Percentiles rank a stretch among this genome's conserved stretches.
These are phyloP conservation scores for Calonectria leucothoes DNA, from an alignment of 2,329 filamentous ascomycete species.

Conservation along the genomic window DNA sequence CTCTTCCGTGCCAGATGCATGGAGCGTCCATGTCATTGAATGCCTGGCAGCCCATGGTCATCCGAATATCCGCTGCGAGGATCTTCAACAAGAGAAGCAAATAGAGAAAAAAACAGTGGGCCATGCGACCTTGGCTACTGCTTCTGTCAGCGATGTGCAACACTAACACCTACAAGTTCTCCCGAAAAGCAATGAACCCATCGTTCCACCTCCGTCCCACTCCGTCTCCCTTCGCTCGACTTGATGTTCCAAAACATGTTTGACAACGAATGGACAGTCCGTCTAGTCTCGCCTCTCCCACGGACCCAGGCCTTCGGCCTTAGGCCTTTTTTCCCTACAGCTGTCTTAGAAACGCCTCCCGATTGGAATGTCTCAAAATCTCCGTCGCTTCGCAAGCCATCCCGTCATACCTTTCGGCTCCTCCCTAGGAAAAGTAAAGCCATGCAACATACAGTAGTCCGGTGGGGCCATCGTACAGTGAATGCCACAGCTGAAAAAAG, in stretches of 20 bases:
- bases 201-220: background rate
- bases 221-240: background rate
- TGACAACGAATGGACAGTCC: background rate
- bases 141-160: background rate
- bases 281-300: background rate
- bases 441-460: background rate
- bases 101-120: background rate
- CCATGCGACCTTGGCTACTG: background rate
- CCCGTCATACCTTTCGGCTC: background rate
- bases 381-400: conserved; percentile 7
- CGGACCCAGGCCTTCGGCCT: background rate
- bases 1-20: background rate
- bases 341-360: background rate
- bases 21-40: background rate
- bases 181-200: background rate
- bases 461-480: background rate
- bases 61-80: background rate
- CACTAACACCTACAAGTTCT: background rate
- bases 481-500: conserved; percentile 1
- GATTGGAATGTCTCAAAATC: conserved; percentile 9
- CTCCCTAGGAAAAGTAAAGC: background rate
- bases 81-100: background rate
- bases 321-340: background rate
- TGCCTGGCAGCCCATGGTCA: background rate
- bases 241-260: background rate